Base-by-base conservation (phyloP, 2,329 filamentous ascomycete species). In the Paraconiothyrium sp. region DNA sequence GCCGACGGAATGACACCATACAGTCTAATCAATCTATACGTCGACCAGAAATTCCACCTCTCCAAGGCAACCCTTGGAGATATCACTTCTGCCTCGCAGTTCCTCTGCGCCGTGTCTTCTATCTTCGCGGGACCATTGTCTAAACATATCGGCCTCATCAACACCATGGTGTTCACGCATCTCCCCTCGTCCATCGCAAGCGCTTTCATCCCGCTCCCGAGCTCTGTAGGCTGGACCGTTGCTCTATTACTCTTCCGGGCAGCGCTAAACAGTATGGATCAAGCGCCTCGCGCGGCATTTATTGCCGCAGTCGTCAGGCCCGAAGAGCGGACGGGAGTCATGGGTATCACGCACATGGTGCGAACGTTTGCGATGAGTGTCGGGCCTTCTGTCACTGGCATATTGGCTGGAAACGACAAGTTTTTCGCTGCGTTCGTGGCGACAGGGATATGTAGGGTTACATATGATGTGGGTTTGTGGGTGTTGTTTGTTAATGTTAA, bases 231-330 rank as follows among this genome's bases (percentile, higher is more conserved):
- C 43, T 70, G 86, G 46, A 86, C 87, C 0, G 83, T 87, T 0
- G 79, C 79, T 0, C 79, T 91, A 0, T 78, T 91, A 1, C 81
- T 89, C 30, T 73, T 90, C 22, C 83, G 89, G 5, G 82, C 87
- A 2, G 86, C 86, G 0, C 79, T 91, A 48, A 90, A 90, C 69
- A 88, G 85, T 64, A 90, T 91, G 87, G 89, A 91, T 64, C 89
- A 91, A 78, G 88, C 87, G 0, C 89, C 89, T 0, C 82, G 89
- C 2, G 81, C 88, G 0, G 88, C 89, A 0, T 87, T 91, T 60
- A 89, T 91, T 54, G 88, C 89, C 0, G 88, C 88, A 0, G 87
- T 90, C 0, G 88, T 91, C 2, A 85, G 83, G 63, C 85, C 88
- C 0, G 84, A 87, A 57, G 89, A 91, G 75, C 81, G 89, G 1